phyloP scores from a whole-genome alignment of 2,329 filamentous ascomycete species.

The Claviceps maximensis region DNA sequence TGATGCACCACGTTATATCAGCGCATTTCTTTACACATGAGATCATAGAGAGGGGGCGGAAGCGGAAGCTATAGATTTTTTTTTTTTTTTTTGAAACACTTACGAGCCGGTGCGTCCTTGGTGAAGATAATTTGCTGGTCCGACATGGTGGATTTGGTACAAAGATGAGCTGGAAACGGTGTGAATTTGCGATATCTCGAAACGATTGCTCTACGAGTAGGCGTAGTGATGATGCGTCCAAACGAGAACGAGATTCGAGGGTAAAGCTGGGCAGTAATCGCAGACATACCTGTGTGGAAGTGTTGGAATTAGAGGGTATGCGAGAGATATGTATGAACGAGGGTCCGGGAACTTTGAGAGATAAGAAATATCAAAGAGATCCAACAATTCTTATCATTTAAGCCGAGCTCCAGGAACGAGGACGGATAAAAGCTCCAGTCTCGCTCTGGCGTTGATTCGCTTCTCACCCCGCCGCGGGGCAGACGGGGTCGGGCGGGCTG shows the following conservation, averaged over 20 bases:
- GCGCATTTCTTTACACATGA: not conserved
- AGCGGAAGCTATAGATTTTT: too few relatives aligned
- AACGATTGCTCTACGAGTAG: conserved; percentile 3
- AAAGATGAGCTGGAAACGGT: conserved; percentile 14
- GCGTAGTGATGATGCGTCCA: conserved; percentile 2
- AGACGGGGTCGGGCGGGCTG: conserved; percentile 3
- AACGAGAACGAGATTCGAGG: conserved; percentile 4
- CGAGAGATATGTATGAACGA: too few relatives aligned
- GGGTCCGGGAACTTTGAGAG: not conserved
- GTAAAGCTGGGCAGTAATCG: conserved; percentile 9
- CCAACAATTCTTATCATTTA: not conserved
- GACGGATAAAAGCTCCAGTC: not conserved
- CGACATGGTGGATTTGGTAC: conserved; percentile 29
- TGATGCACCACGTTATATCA: conserved; percentile 14
- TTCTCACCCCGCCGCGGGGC: conserved; percentile 7
- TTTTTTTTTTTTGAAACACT: conserved; percentile 19
- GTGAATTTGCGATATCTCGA: conserved; percentile 16
- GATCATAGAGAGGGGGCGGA: not conserved
- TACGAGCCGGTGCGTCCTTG: conserved; percentile 46
- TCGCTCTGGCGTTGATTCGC: not conserved
- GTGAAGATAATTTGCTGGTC: conserved; percentile 40
- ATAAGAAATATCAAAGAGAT: not conserved
- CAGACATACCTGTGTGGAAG: conserved; percentile 15
- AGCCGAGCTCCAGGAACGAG: not conserved
- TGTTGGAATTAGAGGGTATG: conserved; percentile 1